These are phyloP conservation scores for Eucalyptus marginata DNA, from an alignment of 345 rosid species.

Conservation along the genomic window DNA sequence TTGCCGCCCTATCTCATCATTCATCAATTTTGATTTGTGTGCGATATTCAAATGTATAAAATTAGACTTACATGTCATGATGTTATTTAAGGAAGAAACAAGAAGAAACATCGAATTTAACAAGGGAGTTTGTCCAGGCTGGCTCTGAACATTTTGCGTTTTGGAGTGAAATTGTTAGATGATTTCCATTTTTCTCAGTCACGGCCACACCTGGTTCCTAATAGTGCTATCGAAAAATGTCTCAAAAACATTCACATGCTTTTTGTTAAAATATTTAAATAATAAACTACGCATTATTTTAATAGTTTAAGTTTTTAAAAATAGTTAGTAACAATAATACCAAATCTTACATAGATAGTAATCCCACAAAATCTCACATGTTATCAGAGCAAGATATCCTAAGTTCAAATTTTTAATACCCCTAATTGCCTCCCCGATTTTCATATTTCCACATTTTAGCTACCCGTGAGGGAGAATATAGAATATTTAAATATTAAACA, in stretches of 20 bases:
- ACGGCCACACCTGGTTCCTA: too few species aligned
- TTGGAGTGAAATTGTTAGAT: not conserved
- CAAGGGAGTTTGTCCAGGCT: not conserved
- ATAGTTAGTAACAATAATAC: too few species aligned
- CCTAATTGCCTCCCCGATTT: not conserved
- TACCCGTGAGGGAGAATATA: fast-evolving
- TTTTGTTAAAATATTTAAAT: too few species aligned
- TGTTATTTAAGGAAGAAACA: not conserved
- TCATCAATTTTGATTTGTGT: not conserved
- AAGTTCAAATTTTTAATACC: not conserved
- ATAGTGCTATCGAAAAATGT: too few species aligned
- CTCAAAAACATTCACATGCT: too few species aligned
- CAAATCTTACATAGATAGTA: not conserved
- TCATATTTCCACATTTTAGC: not conserved
- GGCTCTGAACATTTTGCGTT: not conserved
- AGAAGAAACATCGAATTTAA: not conserved
- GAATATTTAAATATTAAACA: too few species aligned
- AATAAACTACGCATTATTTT: too few species aligned
- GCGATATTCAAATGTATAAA: not conserved
- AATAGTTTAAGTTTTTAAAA: too few species aligned
- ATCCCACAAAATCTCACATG: too few species aligned
- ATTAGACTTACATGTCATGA: not conserved
- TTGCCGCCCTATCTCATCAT: not conserved
- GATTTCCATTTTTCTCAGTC: too few species aligned
- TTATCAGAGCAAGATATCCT: too few species aligned